These are phyloP conservation scores for Plasmopara muralis DNA, from an alignment of 352 stramenopile species.

Conservation along the genomic window DNA sequence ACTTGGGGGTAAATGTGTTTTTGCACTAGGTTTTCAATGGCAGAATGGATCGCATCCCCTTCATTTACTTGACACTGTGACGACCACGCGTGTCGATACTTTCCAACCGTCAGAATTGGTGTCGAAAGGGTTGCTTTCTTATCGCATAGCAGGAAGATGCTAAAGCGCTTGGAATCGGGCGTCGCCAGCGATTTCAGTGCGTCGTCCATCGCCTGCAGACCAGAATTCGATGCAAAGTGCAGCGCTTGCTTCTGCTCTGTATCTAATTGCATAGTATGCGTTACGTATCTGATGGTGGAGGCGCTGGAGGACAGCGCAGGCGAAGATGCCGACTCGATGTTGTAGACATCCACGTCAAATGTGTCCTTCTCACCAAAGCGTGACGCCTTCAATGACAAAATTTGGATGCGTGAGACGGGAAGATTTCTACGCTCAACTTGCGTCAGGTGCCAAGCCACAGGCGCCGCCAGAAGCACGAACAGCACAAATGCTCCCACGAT, in stretches of 20 bases:
- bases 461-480: conserved; percentile 53
- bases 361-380: conserved; percentile 18
- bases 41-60: conserved; percentile 22
- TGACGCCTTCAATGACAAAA: conserved; percentile 32
- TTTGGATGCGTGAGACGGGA: conserved; percentile 45
- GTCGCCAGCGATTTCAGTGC: conserved; percentile 16
- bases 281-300: conserved; percentile 16
- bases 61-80: conserved; percentile 20
- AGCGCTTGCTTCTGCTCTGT: conserved; percentile 8
- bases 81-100: conserved; percentile 64
- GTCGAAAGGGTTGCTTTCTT: conserved; percentile 7
- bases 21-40: conserved; percentile 34
- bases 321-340: conserved; percentile 4
- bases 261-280: conserved; percentile 8
- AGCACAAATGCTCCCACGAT: conserved; percentile 71
- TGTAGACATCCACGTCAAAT: conserved; percentile 25
- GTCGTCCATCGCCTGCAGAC: conserved; percentile 19
- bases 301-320: conserved; percentile 11
- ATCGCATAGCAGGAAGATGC: conserved; percentile 42
- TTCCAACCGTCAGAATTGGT: conserved; percentile 40
- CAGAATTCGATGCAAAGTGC: conserved; percentile 3
- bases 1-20: conserved; percentile 32
- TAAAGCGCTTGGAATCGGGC: conserved; percentile 21
- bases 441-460: conserved; percentile 60
- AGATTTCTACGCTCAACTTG: conserved; percentile 59